These are phyloP conservation scores for Populus davidiana DNA, from an alignment of 345 rosid genomes.

Conservation along the genomic window DNA sequence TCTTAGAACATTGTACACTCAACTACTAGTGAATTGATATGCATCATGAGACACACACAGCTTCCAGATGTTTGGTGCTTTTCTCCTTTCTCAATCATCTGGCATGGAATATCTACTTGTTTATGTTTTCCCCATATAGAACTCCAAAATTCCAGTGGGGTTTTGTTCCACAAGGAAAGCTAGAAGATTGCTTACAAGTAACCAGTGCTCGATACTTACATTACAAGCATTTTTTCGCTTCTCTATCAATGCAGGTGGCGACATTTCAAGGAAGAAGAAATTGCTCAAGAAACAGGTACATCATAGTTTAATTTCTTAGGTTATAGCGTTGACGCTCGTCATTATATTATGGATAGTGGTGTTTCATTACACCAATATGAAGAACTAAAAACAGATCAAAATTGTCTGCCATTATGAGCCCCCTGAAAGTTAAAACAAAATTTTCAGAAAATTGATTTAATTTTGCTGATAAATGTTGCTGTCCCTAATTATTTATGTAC, in stretches of 20 bases:
- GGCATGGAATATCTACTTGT: background rate
- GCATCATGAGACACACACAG: background rate
- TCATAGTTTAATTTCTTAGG: background rate
- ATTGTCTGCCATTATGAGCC: background rate
- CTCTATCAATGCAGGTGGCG: conserved; percentile 64
- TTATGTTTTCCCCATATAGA: background rate
- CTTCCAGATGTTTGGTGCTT: background rate
- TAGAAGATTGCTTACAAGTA: background rate
- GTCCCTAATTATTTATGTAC: background rate
- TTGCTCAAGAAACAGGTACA: conserved; percentile 91
- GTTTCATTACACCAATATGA: background rate
- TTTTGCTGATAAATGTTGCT: background rate
- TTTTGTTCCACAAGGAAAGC: background rate
- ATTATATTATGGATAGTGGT: background rate
- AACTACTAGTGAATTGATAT: background rate
- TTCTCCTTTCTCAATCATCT: background rate
- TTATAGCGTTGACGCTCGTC: background rate
- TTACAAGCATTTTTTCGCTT: conserved; percentile 8
- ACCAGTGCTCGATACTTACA: background rate
- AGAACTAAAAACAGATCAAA: background rate
- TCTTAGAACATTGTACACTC: background rate
- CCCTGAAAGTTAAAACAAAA: background rate
- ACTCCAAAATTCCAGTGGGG: background rate
- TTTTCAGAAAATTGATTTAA: background rate
- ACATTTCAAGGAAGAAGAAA: conserved; percentile 90